Base-by-base conservation (phyloP, 2,329 filamentous ascomycete genomes). In the Diaporthe destruens region DNA sequence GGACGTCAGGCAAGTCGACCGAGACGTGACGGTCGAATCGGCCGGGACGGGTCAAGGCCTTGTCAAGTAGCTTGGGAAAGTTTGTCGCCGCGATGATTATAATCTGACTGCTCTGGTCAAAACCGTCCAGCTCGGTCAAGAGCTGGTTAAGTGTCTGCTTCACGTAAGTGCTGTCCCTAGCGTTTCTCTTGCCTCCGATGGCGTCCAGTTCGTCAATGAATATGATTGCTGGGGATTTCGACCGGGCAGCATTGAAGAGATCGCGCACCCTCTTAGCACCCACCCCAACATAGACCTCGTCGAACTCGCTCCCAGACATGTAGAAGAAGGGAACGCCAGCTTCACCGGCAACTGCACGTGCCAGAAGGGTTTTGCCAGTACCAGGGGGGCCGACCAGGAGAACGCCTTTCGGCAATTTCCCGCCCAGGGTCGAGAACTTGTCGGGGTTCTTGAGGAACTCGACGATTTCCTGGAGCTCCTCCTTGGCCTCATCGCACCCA, bases 311-410 rank as follows among this genome's bases (percentile, higher is more conserved):
- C 66, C 96, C 96, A 79, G 96, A 99, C 96, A 99, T 98, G 88
- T 98, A 99, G 88, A 98, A 99, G 88, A 99, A 99, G 1, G 96
- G 96, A 23, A 99, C 96, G 71, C 96, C 96, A 69, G 96, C 95
- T 85, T 99, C 96, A 68, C 96, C 96, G 61, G 96, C 96, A 74
- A 99, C 96, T 71, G 96, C 97, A 79, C 96, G 92, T 75, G 96
- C 96, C 74, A 99, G 89, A 53, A 99, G 89, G 16, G 96, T 99
- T 85, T 99, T 99, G 84, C 96, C 96, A 74, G 96, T 99, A 85
- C 96, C 96, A 68, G 96, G 96, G 80, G 96, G 96, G 0, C 96
- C 96, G 79, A 98, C 94, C 32, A 99, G 89, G 66, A 99, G 88
- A 73, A 99, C 94, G 86, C 96, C 96, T 84, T 98, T 99, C 71